Percentiles rank a stretch among this genome's conserved stretches.
These are phyloP conservation scores for Colletotrichum sp. DNA, from an alignment of 2,329 filamentous ascomycete species.

Conservation along the genomic window DNA sequence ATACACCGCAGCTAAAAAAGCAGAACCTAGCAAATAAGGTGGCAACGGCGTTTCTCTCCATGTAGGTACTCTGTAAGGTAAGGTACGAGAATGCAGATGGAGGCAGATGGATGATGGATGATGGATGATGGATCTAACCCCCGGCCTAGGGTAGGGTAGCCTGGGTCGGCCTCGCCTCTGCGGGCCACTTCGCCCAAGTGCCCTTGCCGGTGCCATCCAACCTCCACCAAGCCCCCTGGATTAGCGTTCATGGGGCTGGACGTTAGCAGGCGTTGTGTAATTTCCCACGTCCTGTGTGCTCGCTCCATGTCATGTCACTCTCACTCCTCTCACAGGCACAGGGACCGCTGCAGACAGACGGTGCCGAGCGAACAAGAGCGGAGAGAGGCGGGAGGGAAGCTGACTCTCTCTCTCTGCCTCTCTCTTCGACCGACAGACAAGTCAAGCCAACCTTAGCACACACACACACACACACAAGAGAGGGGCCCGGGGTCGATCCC, in stretches of 20 bases:
- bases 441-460: background rate
- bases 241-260: conserved; percentile 20
- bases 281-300: conserved; percentile 16
- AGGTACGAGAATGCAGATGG: background rate
- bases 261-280: conserved; percentile 14
- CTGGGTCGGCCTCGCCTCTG: conserved; percentile 1
- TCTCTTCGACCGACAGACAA: background rate
- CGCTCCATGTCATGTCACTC: conserved; percentile 12
- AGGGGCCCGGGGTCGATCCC: conserved; percentile 3
- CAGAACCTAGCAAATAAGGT: conserved; percentile 4
- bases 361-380: background rate
- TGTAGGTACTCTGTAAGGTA: too few species aligned
- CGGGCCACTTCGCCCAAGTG: conserved; percentile 10
- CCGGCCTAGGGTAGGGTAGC: background rate
- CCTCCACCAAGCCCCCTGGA: conserved; percentile 22
- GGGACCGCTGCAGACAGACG: background rate
- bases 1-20: background rate
- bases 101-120: background rate
- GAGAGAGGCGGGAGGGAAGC: conserved; percentile 6
- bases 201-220: conserved; percentile 13
- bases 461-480: conserved; percentile 19
- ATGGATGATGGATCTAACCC: background rate
- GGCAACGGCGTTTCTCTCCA: conserved; percentile 1
- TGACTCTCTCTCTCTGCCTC: conserved; percentile 24
- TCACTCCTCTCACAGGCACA: background rate